Base-by-base conservation (phyloP, 2,329 filamentous ascomycete species). In the Claviceps purpurea region DNA sequence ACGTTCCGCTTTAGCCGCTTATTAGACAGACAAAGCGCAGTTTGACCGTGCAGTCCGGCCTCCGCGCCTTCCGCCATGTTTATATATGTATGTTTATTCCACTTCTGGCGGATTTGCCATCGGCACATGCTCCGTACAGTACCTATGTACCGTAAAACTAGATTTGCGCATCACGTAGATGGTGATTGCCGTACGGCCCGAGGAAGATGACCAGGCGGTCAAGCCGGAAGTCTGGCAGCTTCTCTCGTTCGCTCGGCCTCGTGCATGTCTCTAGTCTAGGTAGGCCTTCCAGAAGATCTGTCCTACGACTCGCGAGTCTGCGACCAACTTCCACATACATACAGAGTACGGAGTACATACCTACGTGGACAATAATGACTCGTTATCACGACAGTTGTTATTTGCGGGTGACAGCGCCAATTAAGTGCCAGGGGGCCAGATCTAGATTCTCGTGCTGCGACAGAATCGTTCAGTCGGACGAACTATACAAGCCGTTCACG, bases 21-120 rank as follows among this genome's bases (percentile, higher is more conserved):
- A 73, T 76, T 45, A 73, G 70, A 1, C 60, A 22, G 58, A 61
- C 22, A 56, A 60, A 16, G 56, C 8, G 56, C 26, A 71, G 65
- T 46, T 62, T 61, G 4, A 68, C 65, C 14, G 55, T 58, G 5
- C 54, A 50, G 47, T 57, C 37, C 52, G 55, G 39, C 56, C 55
- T 24, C 60, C 64, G 22, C 56, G 55, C 42, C 57, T 26, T 56
- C 52, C 49, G 57, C 51, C 47, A 48, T 59, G 42, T 49, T 52
- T 26, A 57, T 26, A 22, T 24, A 24, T 24, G 22, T 22, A 22
- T 22, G 22, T 22, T 22, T 4, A 22, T 57, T 13, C 59, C 55
- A n/a, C 24, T 62, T 47, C 46, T 55, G 38, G 54, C 54, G n/a
- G 50, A 55, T 49, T 10, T 56, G 18, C 13, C 62, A 55, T 56